Base-by-base conservation (phyloP, 73 alveolate species). In the Symbiodinium natans region DNA sequence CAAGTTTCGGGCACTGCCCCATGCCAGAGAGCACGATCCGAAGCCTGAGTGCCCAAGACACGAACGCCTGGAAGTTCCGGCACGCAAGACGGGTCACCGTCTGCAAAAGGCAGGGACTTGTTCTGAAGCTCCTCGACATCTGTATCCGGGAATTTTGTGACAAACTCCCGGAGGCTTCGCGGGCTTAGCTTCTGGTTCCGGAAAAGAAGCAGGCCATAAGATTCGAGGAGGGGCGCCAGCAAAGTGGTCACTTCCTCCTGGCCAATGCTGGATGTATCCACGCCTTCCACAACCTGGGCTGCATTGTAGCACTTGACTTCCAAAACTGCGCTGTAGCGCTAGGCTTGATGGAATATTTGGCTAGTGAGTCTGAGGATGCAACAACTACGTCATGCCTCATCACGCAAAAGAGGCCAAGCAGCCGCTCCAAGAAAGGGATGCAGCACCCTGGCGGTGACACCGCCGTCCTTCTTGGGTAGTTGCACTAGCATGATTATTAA, bases 1-100 rank as follows among this genome's bases (percentile, higher is more conserved):
- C 11, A 8, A 5, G 11, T 5, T 43, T 43, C 56, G 3, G 93
- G 93, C 83, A n/a, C 31, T 7, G 93, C 93, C 38, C 83, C 83
- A 17, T 83, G 82, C 25, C 52, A 83, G 59, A 86, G n/a, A 40
- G 27, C 38, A 17, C 40, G 63, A 29, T 86, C 46, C 40, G 93
- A 86, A 40, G 10, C 25, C 56, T 4, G 25, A 29, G 48, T 86
- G 38, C 93, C 93, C 48, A 86, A 36, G 21, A 83, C 93, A 2
- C 93, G 93, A 33, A 86, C 93, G 29, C 40, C 29, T 4, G 93
- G 93, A 9, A 86, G 93, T 27, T 86, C 93, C 0, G 93, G 93
- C 56, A 86, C 13, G 59, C 93, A 86, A 25, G 93, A 48, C 0
- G 93, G 93, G 52, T 86, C 93, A 25, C 41, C 73, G 56, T 86